Evolutionary conservation across 306 rosid species (phyloP).

Genomic region (Ziziphus jujuba): DNA sequence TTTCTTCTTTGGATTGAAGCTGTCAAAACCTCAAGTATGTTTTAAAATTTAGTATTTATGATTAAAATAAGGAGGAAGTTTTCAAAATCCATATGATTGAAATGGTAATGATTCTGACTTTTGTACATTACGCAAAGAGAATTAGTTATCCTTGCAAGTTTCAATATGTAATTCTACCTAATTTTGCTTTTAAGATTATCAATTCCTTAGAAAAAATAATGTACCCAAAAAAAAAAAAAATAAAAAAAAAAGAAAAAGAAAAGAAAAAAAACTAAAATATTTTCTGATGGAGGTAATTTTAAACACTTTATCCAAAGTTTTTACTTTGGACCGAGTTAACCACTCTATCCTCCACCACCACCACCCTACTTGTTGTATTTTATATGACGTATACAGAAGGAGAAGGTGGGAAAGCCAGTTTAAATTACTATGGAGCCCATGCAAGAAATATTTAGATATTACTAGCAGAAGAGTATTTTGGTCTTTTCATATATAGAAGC

Average conservation of each 20-base stretch:
- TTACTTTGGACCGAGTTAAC: conserved; percentile 13
- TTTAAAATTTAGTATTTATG: background rate
- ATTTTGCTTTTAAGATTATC: too few species aligned
- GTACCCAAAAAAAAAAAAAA: too few species aligned
- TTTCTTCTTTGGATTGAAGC: background rate
- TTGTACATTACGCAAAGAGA: background rate
- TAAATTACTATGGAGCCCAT: background rate
- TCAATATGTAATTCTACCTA: background rate
- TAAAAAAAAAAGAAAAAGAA: too few species aligned
- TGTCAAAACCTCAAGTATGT: background rate
- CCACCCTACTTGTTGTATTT: background rate
- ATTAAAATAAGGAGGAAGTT: background rate
- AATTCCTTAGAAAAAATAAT: too few species aligned
- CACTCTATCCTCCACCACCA: conserved; percentile 9
- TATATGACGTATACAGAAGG: too few species aligned
- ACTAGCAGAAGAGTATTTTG: conserved; percentile 17
- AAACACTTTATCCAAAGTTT: background rate
- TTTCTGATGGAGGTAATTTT: background rate
- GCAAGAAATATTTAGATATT: background rate
- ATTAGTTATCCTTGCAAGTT: background rate
- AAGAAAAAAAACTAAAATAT: too few species aligned
- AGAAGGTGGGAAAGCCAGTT: background rate
- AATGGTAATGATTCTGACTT: conserved; percentile 12
- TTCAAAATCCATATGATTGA: conserved; percentile 5
- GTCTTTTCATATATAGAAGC: conserved; percentile 26